A percentile compares a stretch with the other conserved stretches of the same genome.
These are phyloP conservation scores for Trypanosoma mega DNA, from an alignment of 208 protist species.

Conservation along the genomic window DNA sequence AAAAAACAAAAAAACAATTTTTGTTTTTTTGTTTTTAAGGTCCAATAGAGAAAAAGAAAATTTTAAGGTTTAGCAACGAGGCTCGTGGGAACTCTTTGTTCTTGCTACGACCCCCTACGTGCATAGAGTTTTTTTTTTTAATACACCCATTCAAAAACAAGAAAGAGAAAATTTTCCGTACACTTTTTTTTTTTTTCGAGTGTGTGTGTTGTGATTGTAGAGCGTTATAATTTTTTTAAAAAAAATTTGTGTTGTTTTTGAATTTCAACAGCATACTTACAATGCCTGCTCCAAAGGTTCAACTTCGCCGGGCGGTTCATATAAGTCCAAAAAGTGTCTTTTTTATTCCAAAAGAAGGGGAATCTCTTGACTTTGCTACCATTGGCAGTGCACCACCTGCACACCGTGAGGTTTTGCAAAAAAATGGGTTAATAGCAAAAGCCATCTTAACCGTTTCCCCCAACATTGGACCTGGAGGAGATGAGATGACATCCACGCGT, in stretches of 20 bases:
- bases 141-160: no score
- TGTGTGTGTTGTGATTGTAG: no score
- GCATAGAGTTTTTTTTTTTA: no score
- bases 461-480: slow-evolving; percentile 3
- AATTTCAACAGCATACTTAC: no score
- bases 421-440: slow-evolving; percentile 70
- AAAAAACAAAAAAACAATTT: no score
- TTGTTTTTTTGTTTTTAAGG: background rate
- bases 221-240: no score
- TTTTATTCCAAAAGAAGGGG: slow-evolving; percentile 32
- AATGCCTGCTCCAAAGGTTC: slow-evolving; percentile 20
- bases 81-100: background rate
- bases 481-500: slow-evolving; percentile 10
- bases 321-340: slow-evolving; percentile 59
- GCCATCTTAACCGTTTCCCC: slow-evolving; percentile 31
- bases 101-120: no score
- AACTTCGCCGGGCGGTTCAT: slow-evolving; percentile 33
- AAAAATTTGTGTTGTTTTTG: no score
- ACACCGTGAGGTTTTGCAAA: slow-evolving; percentile 60
- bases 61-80: background rate
- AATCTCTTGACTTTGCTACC: slow-evolving; percentile 53
- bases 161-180: no score
- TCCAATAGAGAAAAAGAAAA: slow-evolving; percentile 1
- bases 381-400: slow-evolving; percentile 48
- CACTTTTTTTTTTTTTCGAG: no score